phyloP scores from a whole-genome alignment of 2,329 filamentous ascomycete species.

The Exophiala calicioides region DNA sequence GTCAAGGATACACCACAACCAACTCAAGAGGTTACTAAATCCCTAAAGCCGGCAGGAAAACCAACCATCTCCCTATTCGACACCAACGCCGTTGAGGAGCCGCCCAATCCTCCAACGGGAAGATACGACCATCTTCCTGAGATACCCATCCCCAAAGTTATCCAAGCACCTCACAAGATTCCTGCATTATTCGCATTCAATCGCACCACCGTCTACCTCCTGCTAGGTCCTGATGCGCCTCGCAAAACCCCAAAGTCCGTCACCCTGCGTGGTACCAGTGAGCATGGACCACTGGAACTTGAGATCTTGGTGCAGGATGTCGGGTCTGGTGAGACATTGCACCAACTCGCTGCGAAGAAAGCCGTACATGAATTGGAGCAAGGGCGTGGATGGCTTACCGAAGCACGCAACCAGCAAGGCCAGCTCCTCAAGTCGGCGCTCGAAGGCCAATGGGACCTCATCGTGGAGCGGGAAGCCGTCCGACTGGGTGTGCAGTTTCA shows the following conservation, averaged over 20 bases:
- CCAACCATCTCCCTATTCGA: constrained; percentile 62
- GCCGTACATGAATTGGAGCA: constrained; percentile 70
- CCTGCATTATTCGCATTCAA: constrained; percentile 68
- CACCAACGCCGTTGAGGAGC: constrained; percentile 46
- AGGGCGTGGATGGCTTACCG: constrained; percentile 64
- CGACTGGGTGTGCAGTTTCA: constrained; percentile 66
- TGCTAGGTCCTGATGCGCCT: constrained; percentile 57
- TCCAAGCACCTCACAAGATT: constrained; percentile 66
- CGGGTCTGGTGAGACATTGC: constrained; percentile 57
- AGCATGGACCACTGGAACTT: constrained; percentile 61
- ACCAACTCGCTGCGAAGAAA: constrained; percentile 70
- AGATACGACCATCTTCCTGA: constrained; percentile 55
- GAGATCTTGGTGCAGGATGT: constrained; percentile 62
- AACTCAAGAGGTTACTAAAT: constrained; percentile 11
- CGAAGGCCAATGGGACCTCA: constrained; percentile 55
- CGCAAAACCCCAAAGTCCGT: constrained; percentile 56
- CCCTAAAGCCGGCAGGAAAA: constrained; percentile 19
- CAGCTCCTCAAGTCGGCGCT: constrained; percentile 51
- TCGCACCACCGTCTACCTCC: constrained; percentile 65
- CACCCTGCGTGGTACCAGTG: constrained; percentile 58
- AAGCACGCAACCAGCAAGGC: constrained; percentile 51
- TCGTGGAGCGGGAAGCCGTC: constrained; percentile 67
- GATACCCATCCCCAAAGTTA: constrained; percentile 55
- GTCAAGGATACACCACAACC: constrained; percentile 34
- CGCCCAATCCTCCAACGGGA: constrained; percentile 34